These are phyloP conservation scores for Exserohilum rostratum DNA, from an alignment of 2,329 filamentous ascomycete species.

Conservation along the genomic window DNA sequence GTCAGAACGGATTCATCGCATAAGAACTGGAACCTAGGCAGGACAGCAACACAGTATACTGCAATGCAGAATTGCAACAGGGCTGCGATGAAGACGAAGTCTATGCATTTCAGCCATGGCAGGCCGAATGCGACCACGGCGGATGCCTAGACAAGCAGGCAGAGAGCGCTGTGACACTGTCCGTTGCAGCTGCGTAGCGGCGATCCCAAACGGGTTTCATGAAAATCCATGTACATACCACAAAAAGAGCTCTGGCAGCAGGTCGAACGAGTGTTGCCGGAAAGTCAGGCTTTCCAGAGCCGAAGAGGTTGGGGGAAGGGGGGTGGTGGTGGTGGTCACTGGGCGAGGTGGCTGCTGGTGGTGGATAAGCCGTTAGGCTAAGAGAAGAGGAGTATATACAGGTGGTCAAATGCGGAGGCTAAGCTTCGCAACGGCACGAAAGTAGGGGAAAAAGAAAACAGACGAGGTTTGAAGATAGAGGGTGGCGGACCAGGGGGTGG, in stretches of 20 bases:
- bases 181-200: constrained; percentile 37
- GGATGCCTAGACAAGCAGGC: constrained; percentile 23
- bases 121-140: constrained; percentile 12
- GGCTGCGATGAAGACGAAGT: constrained; percentile 10
- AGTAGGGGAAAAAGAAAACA: constrained; percentile 26
- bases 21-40: constrained; percentile 29
- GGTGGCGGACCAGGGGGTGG: constrained; percentile 9
- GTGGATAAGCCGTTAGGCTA: constrained; percentile 18
- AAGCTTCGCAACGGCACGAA: constrained; percentile 21
- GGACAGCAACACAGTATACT: constrained; percentile 22
- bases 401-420: constrained; percentile 17
- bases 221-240: constrained; percentile 43
- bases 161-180: constrained; percentile 37
- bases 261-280: constrained; percentile 35
- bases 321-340: not conserved
- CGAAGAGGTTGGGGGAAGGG: constrained; percentile 1
- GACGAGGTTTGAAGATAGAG: constrained; percentile 11
- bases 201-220: constrained; percentile 44
- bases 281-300: constrained; percentile 17
- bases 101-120: constrained; percentile 7
- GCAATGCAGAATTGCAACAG: constrained; percentile 22
- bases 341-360: constrained; percentile 2
- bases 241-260: constrained; percentile 46
- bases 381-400: constrained; percentile 18
- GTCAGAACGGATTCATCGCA: constrained; percentile 39